phyloP scores from a whole-genome alignment of 352 stramenopile genomes.

The Globisporangium takayamanum region DNA sequence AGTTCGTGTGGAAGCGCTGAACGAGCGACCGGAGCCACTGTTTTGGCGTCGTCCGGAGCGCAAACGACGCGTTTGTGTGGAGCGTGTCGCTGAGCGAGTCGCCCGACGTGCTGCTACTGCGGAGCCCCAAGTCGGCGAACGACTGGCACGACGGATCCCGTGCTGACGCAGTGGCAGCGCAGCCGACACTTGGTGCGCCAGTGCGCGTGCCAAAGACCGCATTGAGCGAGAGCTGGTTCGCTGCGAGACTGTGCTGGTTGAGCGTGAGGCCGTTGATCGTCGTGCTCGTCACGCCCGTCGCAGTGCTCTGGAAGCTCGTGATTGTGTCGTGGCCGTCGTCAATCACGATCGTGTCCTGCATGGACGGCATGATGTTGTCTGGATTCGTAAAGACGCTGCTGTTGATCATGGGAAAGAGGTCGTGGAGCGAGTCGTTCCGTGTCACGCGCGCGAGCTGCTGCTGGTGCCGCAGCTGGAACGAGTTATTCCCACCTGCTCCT shows the following conservation, averaged over 20 bases:
- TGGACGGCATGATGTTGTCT: constrained; percentile 66
- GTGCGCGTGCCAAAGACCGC: constrained; percentile 7
- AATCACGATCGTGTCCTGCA: constrained; percentile 74
- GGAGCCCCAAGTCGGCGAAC: constrained; percentile 15
- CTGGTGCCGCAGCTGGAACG: constrained; percentile 9
- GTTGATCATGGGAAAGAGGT: constrained; percentile 61
- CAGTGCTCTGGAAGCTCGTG: constrained; percentile 7
- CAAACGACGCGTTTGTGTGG: constrained; percentile 9
- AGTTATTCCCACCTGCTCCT: constrained; percentile 1
- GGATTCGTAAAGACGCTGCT: constrained; percentile 61
- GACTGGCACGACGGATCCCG: constrained; percentile 19
- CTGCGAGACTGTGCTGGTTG: constrained; percentile 1
- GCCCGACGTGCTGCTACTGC: constrained; percentile 9
- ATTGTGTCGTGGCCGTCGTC: constrained; percentile 41
- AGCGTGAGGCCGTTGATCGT: constrained; percentile 1
- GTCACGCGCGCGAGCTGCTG: not conserved
- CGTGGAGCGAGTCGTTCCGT: constrained; percentile 36
- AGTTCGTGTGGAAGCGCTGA: constrained; percentile 53
- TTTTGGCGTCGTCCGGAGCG: constrained; percentile 1
- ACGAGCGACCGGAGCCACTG: constrained; percentile 34
- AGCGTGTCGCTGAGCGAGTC: constrained; percentile 12
- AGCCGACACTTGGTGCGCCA: constrained; percentile 2
- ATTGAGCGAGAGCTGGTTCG: constrained; percentile 11
- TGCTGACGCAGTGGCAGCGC: constrained; percentile 3
- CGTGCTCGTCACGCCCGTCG: not conserved